A percentile compares a stretch with the other conserved stretches of the same genome.
Evolutionary conservation across 306 rosid species (phyloP).

Genomic region (Pueraria montana): DNA sequence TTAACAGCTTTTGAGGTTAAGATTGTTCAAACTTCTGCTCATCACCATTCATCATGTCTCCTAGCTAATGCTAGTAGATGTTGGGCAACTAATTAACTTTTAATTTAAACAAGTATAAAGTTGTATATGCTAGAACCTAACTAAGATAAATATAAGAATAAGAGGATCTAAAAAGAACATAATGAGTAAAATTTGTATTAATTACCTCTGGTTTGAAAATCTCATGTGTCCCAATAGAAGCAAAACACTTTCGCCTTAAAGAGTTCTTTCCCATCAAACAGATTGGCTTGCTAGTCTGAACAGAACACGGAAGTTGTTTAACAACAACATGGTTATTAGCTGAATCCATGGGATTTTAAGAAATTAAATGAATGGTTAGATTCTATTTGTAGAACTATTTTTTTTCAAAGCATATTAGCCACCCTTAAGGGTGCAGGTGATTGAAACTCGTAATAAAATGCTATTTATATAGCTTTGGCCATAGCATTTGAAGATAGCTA

Average conservation of each 20-base stretch:
- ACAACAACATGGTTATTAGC: slow-evolving; percentile 26
- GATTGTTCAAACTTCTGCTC: background rate
- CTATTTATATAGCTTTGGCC: slow-evolving; percentile 5
- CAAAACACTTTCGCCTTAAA: slow-evolving; percentile 40
- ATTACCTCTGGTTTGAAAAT: slow-evolving; percentile 58
- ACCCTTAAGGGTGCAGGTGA: background rate
- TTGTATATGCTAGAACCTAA: background rate
- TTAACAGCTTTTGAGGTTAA: background rate
- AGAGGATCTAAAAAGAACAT: background rate
- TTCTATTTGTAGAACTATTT: slow-evolving; percentile 7
- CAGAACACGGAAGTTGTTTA: slow-evolving; percentile 21
- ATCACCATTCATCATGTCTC: background rate
- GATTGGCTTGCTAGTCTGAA: slow-evolving; percentile 9
- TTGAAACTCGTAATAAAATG: background rate
- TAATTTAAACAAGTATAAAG: background rate
- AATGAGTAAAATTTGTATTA: background rate
- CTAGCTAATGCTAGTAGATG: background rate
- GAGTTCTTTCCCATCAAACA: slow-evolving; percentile 19
- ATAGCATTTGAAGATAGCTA: background rate
- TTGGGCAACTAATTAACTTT: background rate
- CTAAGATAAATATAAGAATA: background rate
- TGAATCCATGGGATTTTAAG: slow-evolving; percentile 47
- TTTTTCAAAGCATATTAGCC: background rate
- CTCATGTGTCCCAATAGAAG: slow-evolving; percentile 62
- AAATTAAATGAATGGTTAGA: background rate